Conservation (phyloP, 208 protist genomes). For the Acanthamoeba rhysodes region DNA sequence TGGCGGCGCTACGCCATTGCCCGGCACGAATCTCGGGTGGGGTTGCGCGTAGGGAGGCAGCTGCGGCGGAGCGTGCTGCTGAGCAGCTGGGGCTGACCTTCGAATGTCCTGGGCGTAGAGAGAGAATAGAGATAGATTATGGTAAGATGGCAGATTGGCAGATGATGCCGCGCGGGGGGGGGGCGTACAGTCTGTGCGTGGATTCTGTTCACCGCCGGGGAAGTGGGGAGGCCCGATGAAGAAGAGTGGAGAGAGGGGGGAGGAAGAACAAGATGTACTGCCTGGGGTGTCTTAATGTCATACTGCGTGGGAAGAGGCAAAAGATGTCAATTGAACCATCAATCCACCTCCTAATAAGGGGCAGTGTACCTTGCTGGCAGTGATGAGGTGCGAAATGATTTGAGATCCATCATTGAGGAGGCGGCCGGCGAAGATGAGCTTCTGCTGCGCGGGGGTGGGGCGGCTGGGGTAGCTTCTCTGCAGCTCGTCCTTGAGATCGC, state of each 20-base stretch:
- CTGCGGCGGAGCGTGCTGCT: not conserved
- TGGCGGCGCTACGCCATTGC: not conserved
- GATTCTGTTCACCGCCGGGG: not conserved
- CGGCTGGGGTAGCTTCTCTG: not conserved
- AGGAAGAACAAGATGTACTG: slow-evolving; percentile 35
- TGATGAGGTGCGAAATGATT: not conserved
- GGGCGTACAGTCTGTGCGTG: not conserved
- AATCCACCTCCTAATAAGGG: not conserved
- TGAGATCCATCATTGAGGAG: slow-evolving; percentile 13
- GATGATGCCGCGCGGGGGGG: not conserved
- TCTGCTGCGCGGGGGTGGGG: not conserved
- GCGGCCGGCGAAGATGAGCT: slow-evolving; percentile 56
- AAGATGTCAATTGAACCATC: too few species aligned
- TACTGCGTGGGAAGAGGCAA: not conserved
- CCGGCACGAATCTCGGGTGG: slow-evolving; percentile 33
- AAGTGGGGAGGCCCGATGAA: not conserved
- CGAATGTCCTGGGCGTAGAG: not conserved
- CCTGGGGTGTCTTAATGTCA: not conserved
- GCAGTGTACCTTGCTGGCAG: slow-evolving; percentile 11
- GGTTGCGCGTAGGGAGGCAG: not conserved
- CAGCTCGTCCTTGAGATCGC: slow-evolving; percentile 18
- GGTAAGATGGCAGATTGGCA: not conserved
- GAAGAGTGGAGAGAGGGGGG: slow-evolving; percentile 1
- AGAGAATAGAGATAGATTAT: not conserved
- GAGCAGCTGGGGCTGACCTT: slow-evolving; percentile 10